Evolutionary conservation across 2,329 filamentous ascomycete species (phyloP).

Genomic region (Didymosphaeria variabile): DNA sequence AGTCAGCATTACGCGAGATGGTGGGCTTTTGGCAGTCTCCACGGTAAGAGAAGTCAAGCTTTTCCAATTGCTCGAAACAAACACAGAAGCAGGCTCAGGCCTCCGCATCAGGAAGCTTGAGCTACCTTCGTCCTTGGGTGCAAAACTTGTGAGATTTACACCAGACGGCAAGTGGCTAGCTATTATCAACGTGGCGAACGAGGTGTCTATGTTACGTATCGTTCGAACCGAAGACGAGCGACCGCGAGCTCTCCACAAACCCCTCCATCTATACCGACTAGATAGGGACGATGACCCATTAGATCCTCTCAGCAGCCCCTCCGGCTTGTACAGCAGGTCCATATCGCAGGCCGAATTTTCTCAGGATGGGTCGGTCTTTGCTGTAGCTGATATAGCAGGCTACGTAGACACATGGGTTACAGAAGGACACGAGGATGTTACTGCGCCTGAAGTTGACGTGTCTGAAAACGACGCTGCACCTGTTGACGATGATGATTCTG

Average conservation of each 20-base stretch:
- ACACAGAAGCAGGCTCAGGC: conserved; percentile 63
- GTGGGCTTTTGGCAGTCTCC: conserved; percentile 77
- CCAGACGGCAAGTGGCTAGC: conserved; percentile 75
- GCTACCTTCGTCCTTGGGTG: conserved; percentile 71
- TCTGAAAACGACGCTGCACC: conserved; percentile 42
- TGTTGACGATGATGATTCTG: conserved; percentile 44
- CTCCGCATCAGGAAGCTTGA: conserved; percentile 76
- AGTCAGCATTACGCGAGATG: conserved; percentile 74
- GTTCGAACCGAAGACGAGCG: conserved; percentile 54
- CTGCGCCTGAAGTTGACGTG: conserved; percentile 52
- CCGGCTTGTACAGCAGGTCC: conserved; percentile 79
- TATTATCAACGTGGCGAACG: conserved; percentile 58
- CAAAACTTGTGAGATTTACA: conserved; percentile 74
- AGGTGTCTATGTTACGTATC: conserved; percentile 58
- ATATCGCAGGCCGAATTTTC: conserved; percentile 82
- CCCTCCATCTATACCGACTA: conserved; percentile 52
- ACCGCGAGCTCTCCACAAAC: conserved; percentile 48
- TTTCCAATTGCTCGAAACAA: conserved; percentile 71
- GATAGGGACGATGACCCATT: conserved; percentile 36
- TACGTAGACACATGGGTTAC: conserved; percentile 88
- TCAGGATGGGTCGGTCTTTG: conserved; percentile 79
- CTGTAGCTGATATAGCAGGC: conserved; percentile 81
- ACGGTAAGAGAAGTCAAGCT: conserved; percentile 79
- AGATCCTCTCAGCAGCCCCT: conserved; percentile 65
- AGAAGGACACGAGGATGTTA: conserved; percentile 63